A percentile compares a stretch with the other conserved stretches of the same genome.
These are phyloP conservation scores for Pulveroboletus sp. DNA, from an alignment of 768 basidiomycete species.

Conservation along the genomic window DNA sequence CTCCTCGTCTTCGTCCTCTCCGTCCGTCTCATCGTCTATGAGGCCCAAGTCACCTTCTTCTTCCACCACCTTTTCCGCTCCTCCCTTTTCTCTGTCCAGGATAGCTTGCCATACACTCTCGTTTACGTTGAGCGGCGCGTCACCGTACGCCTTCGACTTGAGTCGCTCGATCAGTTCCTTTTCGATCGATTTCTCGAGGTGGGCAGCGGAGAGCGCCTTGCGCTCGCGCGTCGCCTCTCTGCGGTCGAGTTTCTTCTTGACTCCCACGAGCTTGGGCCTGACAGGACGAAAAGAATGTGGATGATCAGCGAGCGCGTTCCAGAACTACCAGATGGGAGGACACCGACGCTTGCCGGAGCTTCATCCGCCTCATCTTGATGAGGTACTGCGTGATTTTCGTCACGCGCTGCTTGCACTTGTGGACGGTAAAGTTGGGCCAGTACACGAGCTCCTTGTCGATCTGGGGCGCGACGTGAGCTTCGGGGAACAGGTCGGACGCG, in stretches of 20 bases:
- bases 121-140: slow-evolving; percentile 96
- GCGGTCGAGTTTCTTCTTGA: slow-evolving; percentile 96
- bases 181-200: slow-evolving; percentile 91
- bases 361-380: slow-evolving; percentile 94
- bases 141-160: slow-evolving; percentile 95
- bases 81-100: slow-evolving; percentile 71
- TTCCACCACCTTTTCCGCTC: slow-evolving; percentile 41
- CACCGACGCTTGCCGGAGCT: slow-evolving; percentile 79
- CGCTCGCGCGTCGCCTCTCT: slow-evolving; percentile 90
- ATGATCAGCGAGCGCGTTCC: background rate
- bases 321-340: background rate
- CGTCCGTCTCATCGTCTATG: slow-evolving; percentile 53
- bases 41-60: slow-evolving; percentile 39
- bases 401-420: slow-evolving; percentile 98
- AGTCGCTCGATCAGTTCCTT: slow-evolving; percentile 94
- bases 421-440: slow-evolving; percentile 96
- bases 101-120: slow-evolving; percentile 94
- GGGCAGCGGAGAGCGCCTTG: slow-evolving; percentile 94
- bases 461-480: slow-evolving; percentile 50
- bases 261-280: slow-evolving; percentile 89
- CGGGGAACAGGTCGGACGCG: background rate
- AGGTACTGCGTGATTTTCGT: slow-evolving; percentile 99
- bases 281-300: background rate
- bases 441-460: slow-evolving; percentile 95
- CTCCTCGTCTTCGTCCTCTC: slow-evolving; percentile 46